Percentiles rank a stretch among this genome's conserved stretches.
phyloP scores from a whole-genome alignment of 345 rosid genomes.

The Hirschfeldia incana region DNA sequence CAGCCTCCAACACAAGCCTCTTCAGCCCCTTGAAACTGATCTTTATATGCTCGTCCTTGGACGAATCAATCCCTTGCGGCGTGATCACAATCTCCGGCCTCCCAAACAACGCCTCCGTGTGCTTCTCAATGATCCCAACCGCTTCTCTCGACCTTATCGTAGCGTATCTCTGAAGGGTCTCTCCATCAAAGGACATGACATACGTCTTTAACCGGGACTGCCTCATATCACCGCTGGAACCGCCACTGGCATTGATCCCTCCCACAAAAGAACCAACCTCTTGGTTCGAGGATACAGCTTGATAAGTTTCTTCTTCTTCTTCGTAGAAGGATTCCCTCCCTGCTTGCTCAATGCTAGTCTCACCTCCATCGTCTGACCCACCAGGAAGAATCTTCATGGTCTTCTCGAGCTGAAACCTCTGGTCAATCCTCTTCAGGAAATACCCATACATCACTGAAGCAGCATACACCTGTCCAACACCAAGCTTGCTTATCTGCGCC shows the following conservation, averaged over 20 bases:
- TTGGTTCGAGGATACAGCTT: constrained; percentile 46
- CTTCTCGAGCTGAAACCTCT: constrained; percentile 97
- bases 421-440: constrained; percentile 92
- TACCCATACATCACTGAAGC: constrained; percentile 47
- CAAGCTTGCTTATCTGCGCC: constrained; percentile 82
- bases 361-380: constrained; percentile 44
- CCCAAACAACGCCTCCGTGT: constrained; percentile 93
- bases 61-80: constrained; percentile 76
- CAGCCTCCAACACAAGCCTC: constrained; percentile 94
- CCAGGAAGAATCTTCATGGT: constrained; percentile 83
- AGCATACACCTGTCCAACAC: constrained; percentile 89
- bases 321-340: constrained; percentile 13
- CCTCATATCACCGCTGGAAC: constrained; percentile 51
- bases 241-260: constrained; percentile 52
- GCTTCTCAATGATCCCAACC: constrained; percentile 88
- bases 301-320: constrained; percentile 42
- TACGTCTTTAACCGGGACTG: constrained; percentile 69
- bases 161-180: constrained; percentile 82
- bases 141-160: constrained; percentile 91
- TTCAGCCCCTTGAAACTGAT: constrained; percentile 82
- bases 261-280: constrained; percentile 52
- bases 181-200: constrained; percentile 93
- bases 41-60: constrained; percentile 62
- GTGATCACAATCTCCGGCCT: constrained; percentile 81
- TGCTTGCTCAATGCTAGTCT: constrained; percentile 40